A percentile compares a stretch with the other conserved stretches of the same genome.
phyloP scores from a whole-genome alignment of 129 eudicot genomes.

The Deinandra increscens region DNA sequence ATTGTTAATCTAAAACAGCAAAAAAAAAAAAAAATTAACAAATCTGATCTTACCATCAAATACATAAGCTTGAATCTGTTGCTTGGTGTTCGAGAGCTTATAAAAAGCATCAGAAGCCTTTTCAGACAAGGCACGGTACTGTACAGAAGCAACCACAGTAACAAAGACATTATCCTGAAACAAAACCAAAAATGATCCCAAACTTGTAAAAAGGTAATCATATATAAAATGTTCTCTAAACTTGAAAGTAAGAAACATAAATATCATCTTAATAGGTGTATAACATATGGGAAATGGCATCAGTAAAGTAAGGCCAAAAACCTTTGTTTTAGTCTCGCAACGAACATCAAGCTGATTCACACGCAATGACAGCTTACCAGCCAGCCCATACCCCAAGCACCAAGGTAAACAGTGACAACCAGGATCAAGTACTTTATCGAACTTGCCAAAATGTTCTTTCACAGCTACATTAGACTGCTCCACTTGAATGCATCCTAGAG shows the following conservation, averaged over 20 bases:
- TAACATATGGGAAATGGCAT: neutral
- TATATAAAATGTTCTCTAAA: neutral
- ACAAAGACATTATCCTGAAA: constrained; percentile 82
- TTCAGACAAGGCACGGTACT: constrained; percentile 67
- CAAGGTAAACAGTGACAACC: constrained; percentile 80
- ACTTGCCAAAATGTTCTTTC: constrained; percentile 67
- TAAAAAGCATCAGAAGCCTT: constrained; percentile 78
- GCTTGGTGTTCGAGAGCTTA: constrained; percentile 65
- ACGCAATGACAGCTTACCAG: constrained; percentile 59
- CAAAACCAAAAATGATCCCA: constrained; percentile 4
- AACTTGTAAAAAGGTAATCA: neutral
- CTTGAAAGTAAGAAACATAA: too few species aligned
- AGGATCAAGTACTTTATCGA: constrained; percentile 53
- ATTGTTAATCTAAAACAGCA: constrained; percentile 7
- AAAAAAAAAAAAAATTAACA: constrained; percentile 17
- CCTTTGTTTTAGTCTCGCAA: constrained; percentile 85
- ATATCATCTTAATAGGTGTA: neutral
- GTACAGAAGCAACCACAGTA: constrained; percentile 73
- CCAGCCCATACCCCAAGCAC: constrained; percentile 59
- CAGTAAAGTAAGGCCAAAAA: constrained; percentile 13
- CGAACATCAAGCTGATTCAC: constrained; percentile 73
- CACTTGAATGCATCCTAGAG: constrained; percentile 61
- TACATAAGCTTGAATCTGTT: constrained; percentile 76
- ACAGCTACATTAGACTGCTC: constrained; percentile 67
- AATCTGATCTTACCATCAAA: constrained; percentile 54